Evolutionary conservation across 257 asterid genomes (phyloP), one percentile per base, ranked within the genome.

Genomic region (Nicotiana undulata): DNA sequence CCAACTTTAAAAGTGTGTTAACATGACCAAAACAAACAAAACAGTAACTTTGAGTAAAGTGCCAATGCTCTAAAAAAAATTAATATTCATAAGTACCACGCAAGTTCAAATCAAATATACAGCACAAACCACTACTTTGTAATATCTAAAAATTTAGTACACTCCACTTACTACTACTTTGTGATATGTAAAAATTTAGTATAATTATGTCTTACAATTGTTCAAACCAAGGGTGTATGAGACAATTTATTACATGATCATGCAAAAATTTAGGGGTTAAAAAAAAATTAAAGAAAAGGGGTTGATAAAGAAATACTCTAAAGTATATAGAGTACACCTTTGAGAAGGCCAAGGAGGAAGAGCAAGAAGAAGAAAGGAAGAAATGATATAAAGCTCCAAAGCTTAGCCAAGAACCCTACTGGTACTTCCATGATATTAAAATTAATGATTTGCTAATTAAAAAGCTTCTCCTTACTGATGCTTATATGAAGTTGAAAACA

Each of bases 351-450:
- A 44, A 94, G 97, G 26, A 86, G 13, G 85, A 89, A 84, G 82
- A 94, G 93, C 87, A 87, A 89, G 87, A 88, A 29, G 86, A 94
- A 94, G 90, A 91, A 94, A 70, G 98, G 98, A 80, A 94, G 83
- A 80, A 94, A 94, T 65, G 94, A 92, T 82, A 90, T 20, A 29
- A 94, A 92, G 81, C 94, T 92, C 97, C 98, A 91, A 9, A 88
- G 83, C 87, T 81, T 94, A 1, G 94, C 94, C 9, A 83, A 65
- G 84, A 93, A 90, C 29, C 97, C 97, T 22, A 83, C 86, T 18
- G 98, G 98, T 9, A 94, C 94, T 86, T 92, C 92, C 98, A 94
- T 91, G 6, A 53, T 34, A 22, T 63, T 61, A 61, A 61, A 40
- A 16, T 34, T 4, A 11, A 1, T 6, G 37, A 28, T 5, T 60